Conservation (phyloP, 2,329 filamentous ascomycete genomes). For the Aureobasidium mangrovei region DNA sequence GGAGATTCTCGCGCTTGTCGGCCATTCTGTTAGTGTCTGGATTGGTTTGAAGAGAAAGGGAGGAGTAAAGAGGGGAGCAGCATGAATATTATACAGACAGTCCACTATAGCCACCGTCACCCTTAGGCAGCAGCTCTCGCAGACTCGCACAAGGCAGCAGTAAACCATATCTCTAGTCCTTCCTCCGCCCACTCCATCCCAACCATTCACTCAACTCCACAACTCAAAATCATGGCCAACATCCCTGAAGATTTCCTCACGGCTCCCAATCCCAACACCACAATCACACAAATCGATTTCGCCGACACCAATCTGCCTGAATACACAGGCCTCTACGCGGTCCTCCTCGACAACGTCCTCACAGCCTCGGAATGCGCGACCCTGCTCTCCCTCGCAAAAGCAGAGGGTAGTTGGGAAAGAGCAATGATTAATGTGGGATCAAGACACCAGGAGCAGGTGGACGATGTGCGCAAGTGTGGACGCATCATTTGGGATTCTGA, state of each 20-base stretch:
- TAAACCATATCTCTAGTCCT: too few relatives aligned
- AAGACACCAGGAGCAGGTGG: conserved; percentile 50
- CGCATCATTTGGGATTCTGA: conserved; percentile 66
- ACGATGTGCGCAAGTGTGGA: conserved; percentile 59
- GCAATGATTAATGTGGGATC: conserved; percentile 60
- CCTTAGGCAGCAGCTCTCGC: too few relatives aligned
- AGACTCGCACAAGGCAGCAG: too few relatives aligned
- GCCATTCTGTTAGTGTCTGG: too few relatives aligned
- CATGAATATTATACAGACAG: too few relatives aligned
- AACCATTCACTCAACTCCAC: too few relatives aligned
- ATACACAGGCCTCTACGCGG: conserved; percentile 49
- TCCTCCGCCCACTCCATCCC: too few relatives aligned
- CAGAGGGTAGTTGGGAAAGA: conserved; percentile 49
- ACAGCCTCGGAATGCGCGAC: conserved; percentile 53
- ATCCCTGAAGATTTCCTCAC: not conserved
- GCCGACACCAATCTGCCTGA: conserved; percentile 40
- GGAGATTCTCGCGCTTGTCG: too few relatives aligned
- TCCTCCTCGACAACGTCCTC: conserved; percentile 56
- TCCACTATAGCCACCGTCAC: too few relatives aligned
- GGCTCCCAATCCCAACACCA: conserved; percentile 25
- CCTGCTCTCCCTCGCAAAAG: conserved; percentile 46
- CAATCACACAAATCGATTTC: conserved; percentile 47
- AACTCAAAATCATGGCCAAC: not conserved
- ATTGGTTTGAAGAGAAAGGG: too few relatives aligned
- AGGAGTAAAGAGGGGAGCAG: too few relatives aligned